These are phyloP conservation scores for Zymoseptoria passerinii DNA, from an alignment of 2,329 filamentous ascomycete species.

Conservation along the genomic window DNA sequence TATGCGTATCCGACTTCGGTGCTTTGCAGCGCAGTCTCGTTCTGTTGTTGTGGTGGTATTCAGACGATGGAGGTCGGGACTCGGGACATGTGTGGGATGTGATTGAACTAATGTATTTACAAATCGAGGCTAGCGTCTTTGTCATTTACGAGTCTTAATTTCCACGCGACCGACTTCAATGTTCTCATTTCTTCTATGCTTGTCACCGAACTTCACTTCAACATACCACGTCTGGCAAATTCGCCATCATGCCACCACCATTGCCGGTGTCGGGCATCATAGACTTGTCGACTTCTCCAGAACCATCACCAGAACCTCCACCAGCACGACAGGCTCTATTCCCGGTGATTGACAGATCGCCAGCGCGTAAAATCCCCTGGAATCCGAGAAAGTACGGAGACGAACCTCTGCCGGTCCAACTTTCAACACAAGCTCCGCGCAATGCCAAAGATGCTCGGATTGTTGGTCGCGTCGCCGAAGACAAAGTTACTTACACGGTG, in stretches of 20 bases:
- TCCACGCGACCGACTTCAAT: not conserved
- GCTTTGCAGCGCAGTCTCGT: not conserved
- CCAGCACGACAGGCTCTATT: not conserved
- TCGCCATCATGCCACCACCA: not conserved
- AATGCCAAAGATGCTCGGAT: conserved; percentile 18
- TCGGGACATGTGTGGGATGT: too few relatives aligned
- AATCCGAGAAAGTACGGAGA: conserved; percentile 9
- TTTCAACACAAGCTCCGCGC: conserved; percentile 21
- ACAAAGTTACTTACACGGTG: conserved; percentile 21
- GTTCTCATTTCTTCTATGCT: not conserved
- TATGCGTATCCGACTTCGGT: not conserved
- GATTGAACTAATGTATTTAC: not conserved
- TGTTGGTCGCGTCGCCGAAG: conserved; percentile 17
- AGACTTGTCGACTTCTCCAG: not conserved
- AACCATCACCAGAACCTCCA: not conserved
- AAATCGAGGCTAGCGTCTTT: not conserved
- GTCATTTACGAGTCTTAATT: not conserved
- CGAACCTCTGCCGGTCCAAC: conserved; percentile 19
- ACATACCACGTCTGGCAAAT: not conserved
- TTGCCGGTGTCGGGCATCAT: not conserved
- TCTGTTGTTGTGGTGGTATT: not conserved
- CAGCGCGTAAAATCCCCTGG: not conserved
- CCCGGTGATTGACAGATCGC: not conserved
- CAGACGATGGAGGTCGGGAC: too few relatives aligned
- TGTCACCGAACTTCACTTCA: not conserved